Evolutionary conservation across 2,329 filamentous ascomycete species (phyloP), one percentile per base, ranked within the genome.

Genomic region (Fusarium austroafricanum): DNA sequence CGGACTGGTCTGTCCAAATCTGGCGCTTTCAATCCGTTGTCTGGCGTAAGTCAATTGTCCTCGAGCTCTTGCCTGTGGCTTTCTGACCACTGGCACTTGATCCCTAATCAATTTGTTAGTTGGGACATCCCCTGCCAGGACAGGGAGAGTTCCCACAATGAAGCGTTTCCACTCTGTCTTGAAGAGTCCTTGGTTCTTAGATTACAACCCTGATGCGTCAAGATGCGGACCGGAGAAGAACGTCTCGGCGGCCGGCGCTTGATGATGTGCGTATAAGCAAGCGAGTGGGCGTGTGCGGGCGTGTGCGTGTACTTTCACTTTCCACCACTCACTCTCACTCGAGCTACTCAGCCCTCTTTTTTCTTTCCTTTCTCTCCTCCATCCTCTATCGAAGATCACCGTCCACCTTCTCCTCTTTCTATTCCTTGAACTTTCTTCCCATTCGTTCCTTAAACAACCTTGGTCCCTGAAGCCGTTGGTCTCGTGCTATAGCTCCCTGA

Each of bases 211-310:
- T 39, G 47, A 51, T 61, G 56, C 56, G 65, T 56, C 60, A 39
- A 71, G 56, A 62, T 61, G 51, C 64, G 57, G 63, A 55, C 70
- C 54, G 53, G 65, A 57, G 57, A 50, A 52, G 51, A 64, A 68
- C 56, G 50, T 72, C 65, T 70, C 67, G 71, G 68, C 63, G 52
- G 61, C 64, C 65, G 67, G 68, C 59, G 69, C 71, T 73, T 72
- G 71, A 71, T 71, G 71, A 73, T 71, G 69, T 68, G 66, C 70
- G 67, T 72, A 67, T 71, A 71, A 61, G 66, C 67, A 71, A 49
- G 70, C 67, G 62, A 46, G 71, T 71, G 68, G 55, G 67, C 62
- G 64, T 72, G 71, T 66, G 62, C 47, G 57, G 65, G 70, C 55
- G 68, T 71, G 67, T 69, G 63, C 58, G 55, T 68, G 67, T 64